Conservation (phyloP, 805 yeast species). For the Wickerhamia fluorescens region DNA sequence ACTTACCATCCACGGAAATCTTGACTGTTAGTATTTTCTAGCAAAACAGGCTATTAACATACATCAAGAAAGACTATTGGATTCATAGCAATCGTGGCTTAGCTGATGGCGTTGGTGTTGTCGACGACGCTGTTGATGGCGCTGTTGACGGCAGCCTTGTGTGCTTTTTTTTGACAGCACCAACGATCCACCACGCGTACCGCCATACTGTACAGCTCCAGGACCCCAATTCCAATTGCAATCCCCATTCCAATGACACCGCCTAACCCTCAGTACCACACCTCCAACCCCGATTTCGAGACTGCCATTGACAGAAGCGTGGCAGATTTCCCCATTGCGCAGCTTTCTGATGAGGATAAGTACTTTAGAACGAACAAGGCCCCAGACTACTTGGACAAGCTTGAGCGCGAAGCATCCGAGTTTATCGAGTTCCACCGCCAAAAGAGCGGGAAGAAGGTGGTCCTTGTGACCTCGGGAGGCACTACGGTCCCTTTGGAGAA, state of each 20-base stretch:
- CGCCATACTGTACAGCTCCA: too few relatives aligned
- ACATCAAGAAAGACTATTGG: conserved; percentile 38
- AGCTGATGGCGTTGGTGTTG: too few relatives aligned
- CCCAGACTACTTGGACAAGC: conserved; percentile 64
- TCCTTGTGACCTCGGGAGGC: conserved; percentile 90
- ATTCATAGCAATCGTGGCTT: too few relatives aligned
- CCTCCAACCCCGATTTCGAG: conserved; percentile 62
- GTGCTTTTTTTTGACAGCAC: too few relatives aligned
- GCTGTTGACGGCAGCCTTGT: too few relatives aligned
- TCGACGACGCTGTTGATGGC: too few relatives aligned
- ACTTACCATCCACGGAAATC: conserved; percentile 23
- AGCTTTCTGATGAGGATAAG: conserved; percentile 59
- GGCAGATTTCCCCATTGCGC: conserved; percentile 76
- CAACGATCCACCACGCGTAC: too few relatives aligned
- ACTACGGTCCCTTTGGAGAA: conserved; percentile 97
- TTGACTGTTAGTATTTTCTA: conserved; percentile 8
- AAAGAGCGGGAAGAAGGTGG: conserved; percentile 47
- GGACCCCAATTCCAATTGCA: too few relatives aligned
- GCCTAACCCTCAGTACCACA: conserved; percentile 24
- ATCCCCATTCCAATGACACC: too few relatives aligned
- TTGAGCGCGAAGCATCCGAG: conserved; percentile 47
- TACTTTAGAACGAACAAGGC: conserved; percentile 69
- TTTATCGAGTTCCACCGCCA: conserved; percentile 54
- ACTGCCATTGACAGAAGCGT: conserved; percentile 75
- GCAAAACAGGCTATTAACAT: conserved; percentile 12